Evolutionary conservation across 768 basidiomycete genomes (phyloP).

Genomic region (Suillus plorans): DNA sequence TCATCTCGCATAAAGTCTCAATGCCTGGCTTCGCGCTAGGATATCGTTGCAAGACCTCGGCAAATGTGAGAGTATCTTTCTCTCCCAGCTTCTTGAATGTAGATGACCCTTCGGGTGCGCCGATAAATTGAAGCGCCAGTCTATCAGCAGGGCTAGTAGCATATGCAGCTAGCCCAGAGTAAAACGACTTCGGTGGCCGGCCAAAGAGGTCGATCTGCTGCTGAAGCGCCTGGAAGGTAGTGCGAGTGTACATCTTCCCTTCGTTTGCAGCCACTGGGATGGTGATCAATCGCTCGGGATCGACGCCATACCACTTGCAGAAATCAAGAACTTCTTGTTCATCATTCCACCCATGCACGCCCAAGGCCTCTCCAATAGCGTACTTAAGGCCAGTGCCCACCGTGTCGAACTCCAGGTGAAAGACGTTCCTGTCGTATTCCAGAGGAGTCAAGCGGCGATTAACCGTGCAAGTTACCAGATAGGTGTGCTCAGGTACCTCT

Average conservation of each 20-base stretch:
- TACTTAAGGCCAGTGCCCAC: slow-evolving; percentile 92
- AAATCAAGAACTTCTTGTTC: slow-evolving; percentile 84
- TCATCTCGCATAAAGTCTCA: slow-evolving; percentile 81
- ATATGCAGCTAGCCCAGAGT: slow-evolving; percentile 78
- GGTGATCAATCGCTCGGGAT: slow-evolving; percentile 76
- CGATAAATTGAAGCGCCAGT: slow-evolving; percentile 86
- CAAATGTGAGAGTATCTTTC: slow-evolving; percentile 93
- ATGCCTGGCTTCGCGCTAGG: slow-evolving; percentile 78
- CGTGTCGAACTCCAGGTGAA: slow-evolving; percentile 96
- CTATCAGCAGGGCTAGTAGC: slow-evolving; percentile 71
- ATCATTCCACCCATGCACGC: slow-evolving; percentile 98
- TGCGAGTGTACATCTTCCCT: slow-evolving; percentile 81
- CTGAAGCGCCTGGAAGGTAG: slow-evolving; percentile 92
- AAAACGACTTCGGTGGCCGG: slow-evolving; percentile 94
- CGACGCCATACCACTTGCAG: slow-evolving; percentile 88
- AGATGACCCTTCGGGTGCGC: slow-evolving; percentile 84
- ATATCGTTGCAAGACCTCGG: slow-evolving; percentile 78
- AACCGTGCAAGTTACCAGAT: slow-evolving; percentile 89
- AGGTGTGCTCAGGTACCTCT: slow-evolving; percentile 85
- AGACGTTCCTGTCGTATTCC: slow-evolving; percentile 98
- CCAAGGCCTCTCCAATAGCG: slow-evolving; percentile 94
- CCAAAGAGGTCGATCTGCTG: slow-evolving; percentile 98
- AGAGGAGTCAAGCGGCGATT: slow-evolving; percentile 92
- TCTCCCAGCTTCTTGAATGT: slow-evolving; percentile 96
- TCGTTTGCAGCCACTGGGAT: slow-evolving; percentile 71